These are phyloP conservation scores for Odontarrhena argentea DNA, from an alignment of 345 rosid species.

Conservation along the genomic window DNA sequence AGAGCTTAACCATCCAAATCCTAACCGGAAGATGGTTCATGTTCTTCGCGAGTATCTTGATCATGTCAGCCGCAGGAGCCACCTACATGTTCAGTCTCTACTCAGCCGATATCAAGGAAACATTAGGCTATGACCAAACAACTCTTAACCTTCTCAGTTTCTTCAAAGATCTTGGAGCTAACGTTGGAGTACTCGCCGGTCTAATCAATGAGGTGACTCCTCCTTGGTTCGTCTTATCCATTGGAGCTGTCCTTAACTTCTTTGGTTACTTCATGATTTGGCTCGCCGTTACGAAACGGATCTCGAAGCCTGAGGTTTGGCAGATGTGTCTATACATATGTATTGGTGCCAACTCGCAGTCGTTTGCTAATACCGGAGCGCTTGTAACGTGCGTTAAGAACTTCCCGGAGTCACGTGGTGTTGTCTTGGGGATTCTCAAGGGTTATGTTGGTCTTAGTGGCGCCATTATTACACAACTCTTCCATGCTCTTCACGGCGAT, in stretches of 20 bases:
- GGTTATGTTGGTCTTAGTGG: slow-evolving; percentile 62
- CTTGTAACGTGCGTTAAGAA: slow-evolving; percentile 58
- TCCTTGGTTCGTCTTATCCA: slow-evolving; percentile 52
- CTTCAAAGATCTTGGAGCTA: slow-evolving; percentile 59
- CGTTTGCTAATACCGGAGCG: slow-evolving; percentile 58
- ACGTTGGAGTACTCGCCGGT: slow-evolving; percentile 55
- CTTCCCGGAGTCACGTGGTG: slow-evolving; percentile 61
- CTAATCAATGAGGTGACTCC: slow-evolving; percentile 52
- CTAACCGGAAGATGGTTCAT: slow-evolving; percentile 57
- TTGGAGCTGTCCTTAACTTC: slow-evolving; percentile 55
- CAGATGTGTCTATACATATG: slow-evolving; percentile 58
- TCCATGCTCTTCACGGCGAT: slow-evolving; percentile 53
- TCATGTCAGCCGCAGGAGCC: slow-evolving; percentile 58
- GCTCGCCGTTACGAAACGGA: slow-evolving; percentile 49
- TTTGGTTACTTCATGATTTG: slow-evolving; percentile 56
- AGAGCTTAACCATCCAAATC: slow-evolving; percentile 45
- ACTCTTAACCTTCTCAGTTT: slow-evolving; percentile 54
- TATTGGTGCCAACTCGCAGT: slow-evolving; percentile 58
- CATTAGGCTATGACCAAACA: slow-evolving; percentile 54
- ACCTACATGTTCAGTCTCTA: slow-evolving; percentile 57
- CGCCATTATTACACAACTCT: slow-evolving; percentile 55
- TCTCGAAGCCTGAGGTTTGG: slow-evolving; percentile 52
- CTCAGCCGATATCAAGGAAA: slow-evolving; percentile 48
- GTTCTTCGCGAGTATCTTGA: slow-evolving; percentile 48
- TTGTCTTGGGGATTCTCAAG: slow-evolving; percentile 55